Base-by-base conservation (phyloP, 2,329 filamentous ascomycete species). In the Lasiodiplodia citricola region DNA sequence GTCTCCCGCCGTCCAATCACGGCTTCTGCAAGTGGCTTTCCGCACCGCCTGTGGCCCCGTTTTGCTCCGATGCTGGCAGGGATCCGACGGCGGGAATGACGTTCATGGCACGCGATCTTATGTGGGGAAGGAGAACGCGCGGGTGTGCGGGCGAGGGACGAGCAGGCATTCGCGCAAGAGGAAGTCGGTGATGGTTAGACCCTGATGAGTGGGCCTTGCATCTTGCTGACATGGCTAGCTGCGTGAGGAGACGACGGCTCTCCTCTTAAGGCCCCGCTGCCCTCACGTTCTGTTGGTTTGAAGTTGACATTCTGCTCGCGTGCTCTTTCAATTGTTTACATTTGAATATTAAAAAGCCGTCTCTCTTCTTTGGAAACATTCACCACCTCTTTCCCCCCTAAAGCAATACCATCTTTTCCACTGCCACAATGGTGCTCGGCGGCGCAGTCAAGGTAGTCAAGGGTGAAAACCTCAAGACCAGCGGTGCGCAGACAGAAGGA, bases 401-500 rank as follows among this genome's bases (percentile, higher is more conserved):
- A 16, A n/a, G n/a, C 23, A 35, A 4, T 18, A 21, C 31, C 31
- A n/a, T n/a, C 8, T 21, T 16, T 25, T 38, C 4, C 11, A 41
- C 23, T 11, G 31, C 18, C 38, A 67, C 13, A 41, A 67, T 67
- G 65, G 65, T 67, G 44, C 55, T 50, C 21, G 64, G 54, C 31
- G 66, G 68, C 71, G 64, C 52, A 37, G 67, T 68, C 58, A 68
- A 65, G 35, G 58, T 68, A 16, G 38, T 58, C 37, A 44, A 18
- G 52, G 21, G 38, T n/a, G 67, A 52, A 1, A 50, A 11, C 16
- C 52, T 68, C 21, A 56, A 57, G 58, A 18, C 35, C 25, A 78
- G 78, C 57, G 83, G 84, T 41, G 82, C 82, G 47, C 82, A 84
- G 70, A 84, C 83, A 0, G 78, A 83, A 55, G 82, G 83, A 70